A percentile compares a stretch with the other conserved stretches of the same genome.
Conservation (phyloP, 2,329 filamentous ascomycete genomes). For the Bipolaris sorokiniana region DNA sequence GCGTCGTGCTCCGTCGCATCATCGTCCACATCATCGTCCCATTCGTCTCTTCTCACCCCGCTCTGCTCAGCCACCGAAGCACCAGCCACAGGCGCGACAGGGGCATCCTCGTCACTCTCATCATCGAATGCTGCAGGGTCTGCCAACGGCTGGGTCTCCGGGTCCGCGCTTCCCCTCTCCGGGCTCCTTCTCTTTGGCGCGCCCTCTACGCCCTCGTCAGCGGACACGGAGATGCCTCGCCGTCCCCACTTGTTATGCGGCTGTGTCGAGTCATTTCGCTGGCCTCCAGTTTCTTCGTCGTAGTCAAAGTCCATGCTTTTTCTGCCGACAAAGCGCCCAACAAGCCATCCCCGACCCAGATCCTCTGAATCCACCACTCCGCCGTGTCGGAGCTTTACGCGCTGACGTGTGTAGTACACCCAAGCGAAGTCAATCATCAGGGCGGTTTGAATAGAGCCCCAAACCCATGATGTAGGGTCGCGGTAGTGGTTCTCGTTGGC, state of each 20-base stretch:
- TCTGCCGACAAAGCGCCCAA: slow-evolving; percentile 76
- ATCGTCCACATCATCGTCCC: slow-evolving; percentile 48
- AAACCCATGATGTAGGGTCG: slow-evolving; percentile 78
- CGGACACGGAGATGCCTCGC: slow-evolving; percentile 64
- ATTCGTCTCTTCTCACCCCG: slow-evolving; percentile 48
- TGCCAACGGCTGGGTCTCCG: slow-evolving; percentile 49
- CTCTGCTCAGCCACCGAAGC: slow-evolving; percentile 28
- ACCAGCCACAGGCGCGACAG: slow-evolving; percentile 11
- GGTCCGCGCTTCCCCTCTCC: slow-evolving; percentile 27
- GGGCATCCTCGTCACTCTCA: slow-evolving; percentile 51
- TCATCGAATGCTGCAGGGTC: slow-evolving; percentile 57
- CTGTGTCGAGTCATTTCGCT: slow-evolving; percentile 28
- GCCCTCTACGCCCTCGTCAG: slow-evolving; percentile 59
- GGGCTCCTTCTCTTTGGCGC: slow-evolving; percentile 34
- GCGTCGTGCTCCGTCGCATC: slow-evolving; percentile 41
- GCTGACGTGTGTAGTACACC: slow-evolving; percentile 93
- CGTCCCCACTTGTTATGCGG: slow-evolving; percentile 61
- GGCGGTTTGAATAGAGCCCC: slow-evolving; percentile 86
- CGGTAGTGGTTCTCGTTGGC: slow-evolving; percentile 63
- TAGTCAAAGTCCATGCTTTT: slow-evolving; percentile 57
- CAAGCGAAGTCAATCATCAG: slow-evolving; percentile 94
- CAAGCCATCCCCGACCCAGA: slow-evolving; percentile 81
- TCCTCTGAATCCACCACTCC: slow-evolving; percentile 91
- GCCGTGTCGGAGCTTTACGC: slow-evolving; percentile 88
- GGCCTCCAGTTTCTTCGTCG: slow-evolving; percentile 62